Percentiles rank a stretch among this genome's conserved stretches.
Conservation (phyloP, 2,329 filamentous ascomycete species). For the Akanthomyces muscarius region DNA sequence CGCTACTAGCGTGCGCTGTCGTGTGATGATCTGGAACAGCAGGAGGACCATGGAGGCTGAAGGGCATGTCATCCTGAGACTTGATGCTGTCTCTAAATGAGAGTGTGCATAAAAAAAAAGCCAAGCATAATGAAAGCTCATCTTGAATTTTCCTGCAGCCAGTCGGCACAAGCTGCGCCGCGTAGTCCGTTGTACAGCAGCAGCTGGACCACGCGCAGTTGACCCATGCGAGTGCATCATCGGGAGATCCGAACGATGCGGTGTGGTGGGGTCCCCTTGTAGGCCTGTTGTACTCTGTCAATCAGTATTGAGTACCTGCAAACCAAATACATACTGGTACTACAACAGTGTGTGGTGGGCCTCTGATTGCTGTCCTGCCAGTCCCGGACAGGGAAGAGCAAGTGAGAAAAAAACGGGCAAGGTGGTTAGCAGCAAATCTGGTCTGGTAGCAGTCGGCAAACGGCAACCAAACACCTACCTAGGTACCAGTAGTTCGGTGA, state of each 20-base stretch:
- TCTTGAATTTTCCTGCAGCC: neutral
- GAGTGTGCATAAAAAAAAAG: neutral
- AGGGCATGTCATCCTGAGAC: neutral
- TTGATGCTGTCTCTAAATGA: neutral
- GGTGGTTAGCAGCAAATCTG: neutral
- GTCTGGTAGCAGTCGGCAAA: too few species aligned
- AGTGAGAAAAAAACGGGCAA: neutral
- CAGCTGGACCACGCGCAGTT: neutral
- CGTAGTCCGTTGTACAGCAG: neutral
- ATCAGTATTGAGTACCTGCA: too few species aligned
- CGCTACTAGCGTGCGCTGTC: neutral
- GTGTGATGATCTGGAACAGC: neutral
- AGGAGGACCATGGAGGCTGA: neutral
- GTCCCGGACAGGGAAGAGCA: neutral
- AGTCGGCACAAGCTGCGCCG: neutral
- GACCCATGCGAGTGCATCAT: slow-evolving; percentile 8
- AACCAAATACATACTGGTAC: too few species aligned
- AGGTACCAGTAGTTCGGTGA: too few species aligned
- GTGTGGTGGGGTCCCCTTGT: neutral
- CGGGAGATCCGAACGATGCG: slow-evolving; percentile 14
- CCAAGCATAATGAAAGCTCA: neutral
- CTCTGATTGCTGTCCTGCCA: too few species aligned
- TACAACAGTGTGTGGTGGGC: too few species aligned
- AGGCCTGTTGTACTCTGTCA: neutral
- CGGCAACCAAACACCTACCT: too few species aligned